Percentiles rank a stretch among this genome's conserved stretches.
Conservation (phyloP, 2,329 filamentous ascomycete species). For the Fusarium kyushuense region DNA sequence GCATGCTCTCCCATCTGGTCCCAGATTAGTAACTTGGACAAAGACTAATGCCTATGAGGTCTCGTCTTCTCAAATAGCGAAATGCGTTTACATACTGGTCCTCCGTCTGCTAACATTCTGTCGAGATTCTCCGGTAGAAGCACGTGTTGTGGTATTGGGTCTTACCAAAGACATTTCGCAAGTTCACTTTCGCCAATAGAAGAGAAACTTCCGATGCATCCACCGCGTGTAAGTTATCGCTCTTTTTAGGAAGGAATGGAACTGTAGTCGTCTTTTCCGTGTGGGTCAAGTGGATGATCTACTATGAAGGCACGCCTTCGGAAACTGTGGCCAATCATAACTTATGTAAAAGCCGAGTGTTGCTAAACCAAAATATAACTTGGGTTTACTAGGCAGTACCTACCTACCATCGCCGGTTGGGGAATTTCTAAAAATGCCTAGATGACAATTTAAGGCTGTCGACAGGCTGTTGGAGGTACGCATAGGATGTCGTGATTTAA, state of each 20-base stretch:
- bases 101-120: constrained; percentile 9
- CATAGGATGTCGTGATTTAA: too few species aligned
- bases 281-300: neutral
- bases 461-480: too few species aligned
- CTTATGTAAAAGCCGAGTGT: neutral
- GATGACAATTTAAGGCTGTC: too few species aligned
- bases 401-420: too few species aligned
- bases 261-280: neutral
- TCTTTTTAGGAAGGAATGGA: neutral
- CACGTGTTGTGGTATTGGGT: neutral
- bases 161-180: constrained; percentile 27
- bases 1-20: constrained; percentile 57
- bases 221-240: neutral
- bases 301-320: neutral
- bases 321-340: constrained; percentile 9
- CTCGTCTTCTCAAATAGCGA: neutral
- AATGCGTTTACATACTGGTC: constrained; percentile 30
- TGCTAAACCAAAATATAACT: too few species aligned
- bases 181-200: neutral
- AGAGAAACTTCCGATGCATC: constrained; percentile 14
- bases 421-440: too few species aligned
- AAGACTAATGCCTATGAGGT: neutral
- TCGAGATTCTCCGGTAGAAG: neutral
- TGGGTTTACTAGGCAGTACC: too few species aligned
- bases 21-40: neutral